Conservation (phyloP, 2,329 filamentous ascomycete species). For the Aspergillus sp. region DNA sequence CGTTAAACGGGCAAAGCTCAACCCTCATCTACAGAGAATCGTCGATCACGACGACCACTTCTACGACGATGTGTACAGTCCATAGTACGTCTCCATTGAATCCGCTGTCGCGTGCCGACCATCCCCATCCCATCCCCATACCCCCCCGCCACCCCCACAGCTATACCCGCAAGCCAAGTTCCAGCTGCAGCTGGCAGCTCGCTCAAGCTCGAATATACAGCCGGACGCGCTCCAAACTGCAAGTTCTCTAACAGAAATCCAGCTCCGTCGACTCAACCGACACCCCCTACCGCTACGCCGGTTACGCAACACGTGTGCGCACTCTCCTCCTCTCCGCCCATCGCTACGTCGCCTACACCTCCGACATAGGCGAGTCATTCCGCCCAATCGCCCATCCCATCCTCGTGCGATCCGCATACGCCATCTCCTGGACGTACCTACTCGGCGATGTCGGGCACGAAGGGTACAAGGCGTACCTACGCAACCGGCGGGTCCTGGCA, state of each 20-base stretch:
- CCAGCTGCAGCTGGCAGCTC: too few relatives aligned
- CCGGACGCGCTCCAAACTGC: neutral
- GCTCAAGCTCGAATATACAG: too few relatives aligned
- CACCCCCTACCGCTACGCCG: slow-evolving; percentile 83
- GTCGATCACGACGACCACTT: slow-evolving; percentile 68
- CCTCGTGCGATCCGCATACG: slow-evolving; percentile 80
- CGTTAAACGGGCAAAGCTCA: slow-evolving; percentile 52
- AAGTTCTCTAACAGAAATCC: slow-evolving; percentile 5
- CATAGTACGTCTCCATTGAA: slow-evolving; percentile 63
- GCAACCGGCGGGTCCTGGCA: slow-evolving; percentile 74
- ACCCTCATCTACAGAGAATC: slow-evolving; percentile 55
- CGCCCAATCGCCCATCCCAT: slow-evolving; percentile 85
- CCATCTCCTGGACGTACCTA: slow-evolving; percentile 88
- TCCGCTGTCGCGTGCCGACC: neutral
- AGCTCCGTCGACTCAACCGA: slow-evolving; percentile 79
- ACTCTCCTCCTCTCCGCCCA: slow-evolving; percentile 89
- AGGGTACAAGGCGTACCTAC: slow-evolving; percentile 90
- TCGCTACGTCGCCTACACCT: slow-evolving; percentile 95
- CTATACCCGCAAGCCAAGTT: neutral
- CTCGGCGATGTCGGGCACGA: slow-evolving; percentile 88
- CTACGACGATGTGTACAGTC: slow-evolving; percentile 74
- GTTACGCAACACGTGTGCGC: slow-evolving; percentile 80
- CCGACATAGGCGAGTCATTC: slow-evolving; percentile 94
- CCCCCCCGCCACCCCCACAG: neutral
- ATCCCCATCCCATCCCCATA: neutral